Evolutionary conservation across 768 basidiomycete species (phyloP).

Genomic region (Hygrocybe coccinea): DNA sequence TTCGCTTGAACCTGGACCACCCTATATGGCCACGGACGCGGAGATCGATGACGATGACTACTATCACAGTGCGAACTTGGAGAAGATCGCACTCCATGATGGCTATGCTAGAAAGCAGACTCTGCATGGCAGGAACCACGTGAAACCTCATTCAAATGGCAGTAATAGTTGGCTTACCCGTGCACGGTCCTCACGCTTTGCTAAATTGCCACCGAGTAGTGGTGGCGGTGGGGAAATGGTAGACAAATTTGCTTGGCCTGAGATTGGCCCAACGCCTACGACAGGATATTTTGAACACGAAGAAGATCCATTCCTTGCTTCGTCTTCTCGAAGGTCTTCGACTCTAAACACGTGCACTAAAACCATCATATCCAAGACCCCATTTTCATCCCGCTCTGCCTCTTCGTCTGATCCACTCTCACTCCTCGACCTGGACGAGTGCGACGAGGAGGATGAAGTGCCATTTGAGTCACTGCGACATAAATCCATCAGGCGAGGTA

Average conservation of each 20-base stretch:
- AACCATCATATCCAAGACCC: background rate
- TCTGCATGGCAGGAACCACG: background rate
- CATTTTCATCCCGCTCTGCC: background rate
- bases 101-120: constrained; percentile 1
- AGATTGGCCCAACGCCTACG: constrained; percentile 1
- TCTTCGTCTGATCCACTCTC: constrained; percentile 21
- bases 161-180: background rate
- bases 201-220: too few relatives aligned
- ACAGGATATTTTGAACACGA: constrained; percentile 9
- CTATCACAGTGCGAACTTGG: background rate
- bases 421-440: constrained; percentile 17
- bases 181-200: background rate
- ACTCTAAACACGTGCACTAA: background rate
- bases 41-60: constrained; percentile 3
- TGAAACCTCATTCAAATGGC: background rate
- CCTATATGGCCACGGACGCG: constrained; percentile 24
- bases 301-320: constrained; percentile 26
- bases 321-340: background rate
- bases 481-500: constrained; percentile 49
- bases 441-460: constrained; percentile 15
- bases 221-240: background rate
- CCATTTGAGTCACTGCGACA: constrained; percentile 46
- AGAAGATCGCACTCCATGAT: background rate
- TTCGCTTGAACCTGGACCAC: constrained; percentile 16
- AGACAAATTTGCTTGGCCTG: constrained; percentile 15